A percentile compares a stretch with the other conserved stretches of the same genome.
Conservation (phyloP, 306 rosid genomes). For the Astragalus membranaceus region DNA sequence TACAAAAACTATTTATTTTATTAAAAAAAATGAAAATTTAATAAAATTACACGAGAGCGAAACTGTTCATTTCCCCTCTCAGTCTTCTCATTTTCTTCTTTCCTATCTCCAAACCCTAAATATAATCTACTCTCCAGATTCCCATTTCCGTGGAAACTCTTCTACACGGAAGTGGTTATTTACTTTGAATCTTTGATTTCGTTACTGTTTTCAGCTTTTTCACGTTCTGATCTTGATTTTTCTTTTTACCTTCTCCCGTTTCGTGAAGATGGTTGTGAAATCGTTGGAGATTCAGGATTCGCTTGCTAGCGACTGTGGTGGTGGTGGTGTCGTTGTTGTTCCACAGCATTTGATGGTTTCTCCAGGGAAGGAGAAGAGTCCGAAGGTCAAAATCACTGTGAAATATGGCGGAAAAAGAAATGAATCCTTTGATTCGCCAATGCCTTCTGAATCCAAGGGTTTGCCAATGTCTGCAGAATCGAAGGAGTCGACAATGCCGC, state of each 20-base stretch:
- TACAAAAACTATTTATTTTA: too few relatives aligned
- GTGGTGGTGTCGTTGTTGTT: background rate
- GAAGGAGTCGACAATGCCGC: background rate
- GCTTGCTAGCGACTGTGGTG: background rate
- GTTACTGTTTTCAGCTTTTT: background rate
- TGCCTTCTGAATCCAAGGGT: too few relatives aligned
- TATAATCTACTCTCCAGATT: background rate
- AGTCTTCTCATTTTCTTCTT: background rate
- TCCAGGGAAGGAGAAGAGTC: background rate
- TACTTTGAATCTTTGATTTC: background rate
- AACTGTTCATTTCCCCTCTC: background rate
- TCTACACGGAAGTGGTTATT: background rate
- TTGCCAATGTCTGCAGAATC: background rate
- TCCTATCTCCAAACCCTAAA: slow-evolving; percentile 26
- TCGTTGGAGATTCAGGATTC: slow-evolving; percentile 34
- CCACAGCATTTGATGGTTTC: slow-evolving; percentile 9
- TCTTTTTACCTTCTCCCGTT: background rate
- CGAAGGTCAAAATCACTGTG: background rate
- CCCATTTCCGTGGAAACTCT: background rate
- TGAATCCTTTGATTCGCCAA: too few relatives aligned
- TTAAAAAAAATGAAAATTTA: background rate
- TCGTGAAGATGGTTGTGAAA: slow-evolving; percentile 36
- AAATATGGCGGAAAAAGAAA: background rate
- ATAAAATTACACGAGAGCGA: background rate
- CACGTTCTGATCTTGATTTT: background rate